These are phyloP conservation scores for Phytophthora megakarya DNA, from an alignment of 352 stramenopile genomes.

Conservation along the genomic window DNA sequence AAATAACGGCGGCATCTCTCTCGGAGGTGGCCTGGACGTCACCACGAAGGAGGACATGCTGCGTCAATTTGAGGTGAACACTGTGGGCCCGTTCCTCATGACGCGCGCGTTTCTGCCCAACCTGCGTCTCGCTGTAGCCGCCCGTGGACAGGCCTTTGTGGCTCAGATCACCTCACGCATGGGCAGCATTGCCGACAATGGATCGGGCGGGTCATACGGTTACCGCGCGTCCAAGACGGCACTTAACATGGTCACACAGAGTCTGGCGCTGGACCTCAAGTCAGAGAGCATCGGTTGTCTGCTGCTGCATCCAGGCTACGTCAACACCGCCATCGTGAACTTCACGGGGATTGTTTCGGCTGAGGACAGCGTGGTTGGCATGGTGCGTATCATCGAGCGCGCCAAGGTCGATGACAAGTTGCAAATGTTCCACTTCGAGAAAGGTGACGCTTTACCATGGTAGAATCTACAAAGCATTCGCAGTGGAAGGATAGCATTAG, in stretches of 20 bases:
- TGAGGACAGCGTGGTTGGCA: conserved; percentile 48
- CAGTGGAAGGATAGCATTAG: background rate
- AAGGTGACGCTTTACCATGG: conserved; percentile 62
- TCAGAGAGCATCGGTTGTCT: conserved; percentile 60
- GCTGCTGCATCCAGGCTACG: conserved; percentile 66
- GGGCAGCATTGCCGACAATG: conserved; percentile 65
- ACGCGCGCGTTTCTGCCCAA: conserved; percentile 65
- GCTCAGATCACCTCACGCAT: conserved; percentile 65
- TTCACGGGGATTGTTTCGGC: conserved; percentile 38
- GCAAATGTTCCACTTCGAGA: conserved; percentile 59
- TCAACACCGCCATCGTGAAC: conserved; percentile 62
- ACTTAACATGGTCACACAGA: conserved; percentile 79
- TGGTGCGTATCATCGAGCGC: conserved; percentile 61
- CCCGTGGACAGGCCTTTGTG: conserved; percentile 48
- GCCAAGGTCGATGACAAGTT: conserved; percentile 57
- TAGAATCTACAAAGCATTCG: conserved; percentile 27
- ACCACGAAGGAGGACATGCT: conserved; percentile 63
- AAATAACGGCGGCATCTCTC: conserved; percentile 69
- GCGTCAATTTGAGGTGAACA: conserved; percentile 78
- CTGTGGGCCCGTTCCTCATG: conserved; percentile 67
- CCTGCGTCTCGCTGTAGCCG: conserved; percentile 42
- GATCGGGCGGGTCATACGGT: conserved; percentile 63
- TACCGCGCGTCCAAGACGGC: conserved; percentile 84
- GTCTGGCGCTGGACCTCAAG: conserved; percentile 54
- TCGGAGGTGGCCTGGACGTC: conserved; percentile 29